These are phyloP conservation scores for Symmetrospora coprosmae DNA, from an alignment of 768 basidiomycete genomes.

Conservation along the genomic window DNA sequence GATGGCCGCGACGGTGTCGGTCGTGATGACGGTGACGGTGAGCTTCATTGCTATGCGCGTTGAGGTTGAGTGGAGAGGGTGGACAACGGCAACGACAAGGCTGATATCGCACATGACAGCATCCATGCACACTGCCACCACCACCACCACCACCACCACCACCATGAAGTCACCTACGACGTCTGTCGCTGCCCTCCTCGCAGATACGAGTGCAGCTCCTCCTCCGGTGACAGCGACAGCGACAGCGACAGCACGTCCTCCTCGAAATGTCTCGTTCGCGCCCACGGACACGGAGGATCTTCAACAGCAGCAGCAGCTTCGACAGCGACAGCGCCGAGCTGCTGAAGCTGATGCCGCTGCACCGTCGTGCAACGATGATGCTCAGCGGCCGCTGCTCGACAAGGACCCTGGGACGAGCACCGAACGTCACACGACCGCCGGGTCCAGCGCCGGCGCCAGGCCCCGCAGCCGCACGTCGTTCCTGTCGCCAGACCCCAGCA, in stretches of 20 bases:
- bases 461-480: too few species aligned
- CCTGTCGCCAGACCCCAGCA: background rate
- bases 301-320: constrained; percentile 10
- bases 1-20: too few species aligned
- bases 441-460: background rate
- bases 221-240: background rate
- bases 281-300: background rate
- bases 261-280: background rate
- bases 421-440: background rate
- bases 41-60: too few species aligned
- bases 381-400: background rate
- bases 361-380: background rate
- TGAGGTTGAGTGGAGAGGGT: too few species aligned
- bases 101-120: too few species aligned
- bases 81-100: too few species aligned
- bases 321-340: background rate
- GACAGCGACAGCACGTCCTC: too few species aligned
- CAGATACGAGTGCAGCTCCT: constrained; percentile 17
- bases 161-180: constrained; percentile 14
- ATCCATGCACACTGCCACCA: too few species aligned
- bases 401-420: background rate
- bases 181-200: constrained; percentile 8
- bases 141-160: too few species aligned
- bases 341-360: background rate
- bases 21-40: too few species aligned